Evolutionary conservation across 108 stramenopile genomes (phyloP).

Genomic region (Fragilaria radians): DNA sequence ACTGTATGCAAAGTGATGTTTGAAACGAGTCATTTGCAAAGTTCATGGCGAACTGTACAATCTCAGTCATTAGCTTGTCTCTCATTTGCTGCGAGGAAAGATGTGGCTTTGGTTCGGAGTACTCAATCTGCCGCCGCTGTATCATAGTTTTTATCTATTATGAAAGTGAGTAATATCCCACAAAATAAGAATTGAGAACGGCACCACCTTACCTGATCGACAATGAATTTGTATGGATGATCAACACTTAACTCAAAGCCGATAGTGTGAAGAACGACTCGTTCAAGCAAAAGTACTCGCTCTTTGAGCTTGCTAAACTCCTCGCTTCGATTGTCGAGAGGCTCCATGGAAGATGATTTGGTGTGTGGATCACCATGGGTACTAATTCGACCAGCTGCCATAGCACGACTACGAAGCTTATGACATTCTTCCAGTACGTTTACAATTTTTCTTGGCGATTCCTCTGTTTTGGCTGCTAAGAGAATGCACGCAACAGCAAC

Average conservation of each 20-base stretch:
- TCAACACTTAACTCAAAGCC: constrained; percentile 79
- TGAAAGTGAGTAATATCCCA: no score
- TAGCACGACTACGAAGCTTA: constrained; percentile 46
- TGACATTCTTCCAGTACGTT: constrained; percentile 62
- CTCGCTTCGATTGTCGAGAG: constrained; percentile 59
- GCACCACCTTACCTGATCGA: constrained; percentile 40
- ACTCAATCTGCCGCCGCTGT: constrained; percentile 46
- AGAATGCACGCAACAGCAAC: constrained; percentile 79
- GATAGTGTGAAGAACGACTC: constrained; percentile 84
- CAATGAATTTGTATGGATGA: constrained; percentile 83
- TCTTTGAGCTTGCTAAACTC: constrained; percentile 79
- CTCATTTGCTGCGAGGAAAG: constrained; percentile 14
- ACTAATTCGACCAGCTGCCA: constrained; percentile 39
- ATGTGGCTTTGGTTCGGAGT: constrained; percentile 14
- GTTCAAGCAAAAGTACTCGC: constrained; percentile 71
- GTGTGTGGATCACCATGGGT: constrained; percentile 4
- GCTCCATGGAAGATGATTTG: constrained; percentile 12
- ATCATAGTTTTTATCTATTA: constrained; percentile 38
- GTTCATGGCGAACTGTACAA: constrained; percentile 79
- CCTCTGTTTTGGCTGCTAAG: constrained; percentile 85
- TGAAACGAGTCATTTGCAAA: constrained; percentile 83
- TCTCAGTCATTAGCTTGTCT: constrained; percentile 51
- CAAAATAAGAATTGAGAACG: no score
- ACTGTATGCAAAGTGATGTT: constrained; percentile 74
- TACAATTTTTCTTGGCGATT: constrained; percentile 77